Conservation (phyloP, 148 eudicot genomes). For the Rhododendron mucronatum region DNA sequence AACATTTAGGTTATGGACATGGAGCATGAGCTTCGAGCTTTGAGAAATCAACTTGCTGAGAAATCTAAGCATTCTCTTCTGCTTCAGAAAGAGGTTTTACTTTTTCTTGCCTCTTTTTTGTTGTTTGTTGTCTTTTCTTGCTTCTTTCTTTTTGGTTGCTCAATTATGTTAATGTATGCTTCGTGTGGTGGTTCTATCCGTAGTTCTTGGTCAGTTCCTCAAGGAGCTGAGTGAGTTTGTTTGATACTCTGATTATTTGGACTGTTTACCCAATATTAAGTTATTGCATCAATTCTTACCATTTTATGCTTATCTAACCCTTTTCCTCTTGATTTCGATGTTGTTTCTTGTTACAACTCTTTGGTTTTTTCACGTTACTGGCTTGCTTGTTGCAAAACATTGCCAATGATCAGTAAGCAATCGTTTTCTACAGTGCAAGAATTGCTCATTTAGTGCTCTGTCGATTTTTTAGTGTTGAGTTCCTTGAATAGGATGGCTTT, state of each 20-base stretch:
- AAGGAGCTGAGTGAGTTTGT: neutral
- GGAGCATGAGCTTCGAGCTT: slow-evolving; percentile 95
- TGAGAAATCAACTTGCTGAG: slow-evolving; percentile 81
- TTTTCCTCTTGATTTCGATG: neutral
- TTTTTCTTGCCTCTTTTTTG: neutral
- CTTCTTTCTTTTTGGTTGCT: neutral
- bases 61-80: slow-evolving; percentile 77
- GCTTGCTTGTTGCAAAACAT: neutral
- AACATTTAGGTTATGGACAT: slow-evolving; percentile 95
- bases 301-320: neutral
- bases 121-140: neutral
- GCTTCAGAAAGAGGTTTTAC: slow-evolving; percentile 84
- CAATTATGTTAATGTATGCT: neutral
- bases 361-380: neutral
- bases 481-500: neutral
- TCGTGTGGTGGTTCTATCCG: neutral
- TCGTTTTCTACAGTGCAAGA: neutral
- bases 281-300: neutral
- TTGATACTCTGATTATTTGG: neutral
- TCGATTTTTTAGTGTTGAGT: neutral
- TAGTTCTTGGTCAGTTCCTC: neutral
- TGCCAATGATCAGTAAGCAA: neutral
- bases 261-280: neutral
- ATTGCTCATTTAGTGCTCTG: neutral
- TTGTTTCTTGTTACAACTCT: neutral